These are phyloP conservation scores for Aspergillus fischeri DNA, from an alignment of 2,329 filamentous ascomycete genomes.

Conservation along the genomic window DNA sequence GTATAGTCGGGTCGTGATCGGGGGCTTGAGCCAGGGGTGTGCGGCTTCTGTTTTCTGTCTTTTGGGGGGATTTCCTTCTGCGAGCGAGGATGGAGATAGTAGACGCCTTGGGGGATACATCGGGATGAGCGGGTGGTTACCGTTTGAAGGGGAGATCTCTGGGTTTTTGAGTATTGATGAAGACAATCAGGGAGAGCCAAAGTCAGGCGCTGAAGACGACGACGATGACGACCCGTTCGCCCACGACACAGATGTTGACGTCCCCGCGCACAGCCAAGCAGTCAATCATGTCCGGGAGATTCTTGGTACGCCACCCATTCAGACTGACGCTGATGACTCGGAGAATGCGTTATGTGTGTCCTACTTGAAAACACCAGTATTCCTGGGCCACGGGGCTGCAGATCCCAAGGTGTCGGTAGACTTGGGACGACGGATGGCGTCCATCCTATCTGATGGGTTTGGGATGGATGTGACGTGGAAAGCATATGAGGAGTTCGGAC, in stretches of 20 bases:
- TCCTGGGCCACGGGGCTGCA: constrained; percentile 1
- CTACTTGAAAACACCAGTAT: constrained; percentile 10
- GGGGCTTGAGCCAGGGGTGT: constrained; percentile 53
- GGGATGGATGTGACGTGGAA: constrained; percentile 30
- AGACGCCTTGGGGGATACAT: constrained; percentile 40
- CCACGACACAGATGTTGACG: constrained; percentile 6
- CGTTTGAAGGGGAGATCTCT: constrained; percentile 28
- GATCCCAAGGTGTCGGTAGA: constrained; percentile 38
- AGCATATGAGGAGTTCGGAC: constrained; percentile 40
- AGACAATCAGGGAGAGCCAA: constrained; percentile 3
- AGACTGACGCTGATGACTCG: not conserved
- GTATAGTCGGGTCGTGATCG: constrained; percentile 44
- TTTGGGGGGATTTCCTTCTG: constrained; percentile 32
- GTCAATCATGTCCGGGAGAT: constrained; percentile 32
- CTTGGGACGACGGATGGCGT: constrained; percentile 12
- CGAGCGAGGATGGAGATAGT: not conserved
- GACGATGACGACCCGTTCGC: constrained; percentile 20
- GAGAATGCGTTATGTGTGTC: not conserved
- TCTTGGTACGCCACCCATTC: constrained; percentile 17
- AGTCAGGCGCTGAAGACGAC: constrained; percentile 12
- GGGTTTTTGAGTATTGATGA: constrained; percentile 15
- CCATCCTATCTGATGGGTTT: constrained; percentile 10
- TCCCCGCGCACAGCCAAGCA: constrained; percentile 18
- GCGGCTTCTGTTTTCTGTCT: constrained; percentile 44
- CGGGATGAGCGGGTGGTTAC: constrained; percentile 48